These are phyloP conservation scores for Mycena maculata DNA, from an alignment of 768 basidiomycete species.

Conservation along the genomic window DNA sequence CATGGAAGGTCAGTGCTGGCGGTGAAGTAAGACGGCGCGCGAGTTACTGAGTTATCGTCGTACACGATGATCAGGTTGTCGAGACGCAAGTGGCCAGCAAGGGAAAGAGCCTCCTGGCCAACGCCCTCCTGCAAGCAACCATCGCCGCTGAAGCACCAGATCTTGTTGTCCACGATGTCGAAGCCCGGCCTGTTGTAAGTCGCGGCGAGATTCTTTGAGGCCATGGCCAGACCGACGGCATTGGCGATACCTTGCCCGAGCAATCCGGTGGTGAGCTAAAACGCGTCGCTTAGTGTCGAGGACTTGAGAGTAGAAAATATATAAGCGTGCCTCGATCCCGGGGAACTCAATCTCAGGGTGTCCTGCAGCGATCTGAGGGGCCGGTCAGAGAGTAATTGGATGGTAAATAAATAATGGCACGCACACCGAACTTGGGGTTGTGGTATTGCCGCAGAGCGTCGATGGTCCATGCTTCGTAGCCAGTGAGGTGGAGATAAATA, in stretches of 20 bases:
- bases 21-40: not conserved
- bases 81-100: constrained; percentile 26
- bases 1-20: not conserved
- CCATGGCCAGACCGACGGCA: constrained; percentile 28
- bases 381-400: not conserved
- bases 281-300: not conserved
- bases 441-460: constrained; percentile 27
- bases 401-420: not conserved
- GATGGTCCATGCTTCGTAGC: constrained; percentile 29
- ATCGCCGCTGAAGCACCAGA: constrained; percentile 31
- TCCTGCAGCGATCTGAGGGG: constrained; percentile 23
- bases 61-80: constrained; percentile 28
- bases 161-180: constrained; percentile 27
- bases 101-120: constrained; percentile 29
- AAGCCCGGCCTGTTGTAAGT: constrained; percentile 26
- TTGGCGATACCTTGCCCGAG: constrained; percentile 32
- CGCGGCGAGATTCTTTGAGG: constrained; percentile 26
- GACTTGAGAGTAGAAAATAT: not conserved
- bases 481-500: constrained; percentile 28
- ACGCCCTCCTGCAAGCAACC: constrained; percentile 31
- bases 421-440: constrained; percentile 18
- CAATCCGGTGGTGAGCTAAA: constrained; percentile 25
- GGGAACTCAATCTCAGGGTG: constrained; percentile 32
- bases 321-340: constrained; percentile 13
- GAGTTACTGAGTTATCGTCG: constrained; percentile 18